These are phyloP conservation scores for Cutaneotrichosporon dermatis DNA, from an alignment of 1,284 basidiomycete genomes.

Conservation along the genomic window DNA sequence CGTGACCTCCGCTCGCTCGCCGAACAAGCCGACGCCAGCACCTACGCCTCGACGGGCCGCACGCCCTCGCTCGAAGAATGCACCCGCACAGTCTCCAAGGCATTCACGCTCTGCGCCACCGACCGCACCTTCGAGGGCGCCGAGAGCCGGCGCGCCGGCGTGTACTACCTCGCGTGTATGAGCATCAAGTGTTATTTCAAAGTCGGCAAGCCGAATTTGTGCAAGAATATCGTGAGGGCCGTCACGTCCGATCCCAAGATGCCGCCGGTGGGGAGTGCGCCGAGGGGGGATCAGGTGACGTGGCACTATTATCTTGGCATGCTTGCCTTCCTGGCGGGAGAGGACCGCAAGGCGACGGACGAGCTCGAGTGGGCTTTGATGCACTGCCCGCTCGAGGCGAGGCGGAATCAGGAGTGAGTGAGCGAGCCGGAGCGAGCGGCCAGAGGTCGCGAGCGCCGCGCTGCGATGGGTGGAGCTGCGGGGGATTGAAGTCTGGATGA, in stretches of 20 bases:
- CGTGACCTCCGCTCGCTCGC: conserved; percentile 75
- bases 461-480: no score
- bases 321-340: conserved; percentile 87
- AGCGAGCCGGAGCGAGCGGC: no score
- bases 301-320: conserved; percentile 91
- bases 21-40: conserved; percentile 48
- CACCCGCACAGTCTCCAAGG: conserved; percentile 84
- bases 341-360: conserved; percentile 77
- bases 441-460: no score
- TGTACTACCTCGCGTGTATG: conserved; percentile 89
- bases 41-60: conserved; percentile 48
- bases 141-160: conserved; percentile 84
- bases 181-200: conserved; percentile 93
- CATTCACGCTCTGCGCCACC: conserved; percentile 82
- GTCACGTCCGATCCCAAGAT: conserved; percentile 79
- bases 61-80: conserved; percentile 82
- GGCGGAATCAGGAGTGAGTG: conserved; percentile 75
- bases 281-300: conserved; percentile 85
- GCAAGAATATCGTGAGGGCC: conserved; percentile 86
- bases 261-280: conserved; percentile 69
- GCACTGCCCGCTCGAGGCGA: conserved; percentile 65
- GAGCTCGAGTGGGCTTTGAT: conserved; percentile 78
- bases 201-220: conserved; percentile 81
- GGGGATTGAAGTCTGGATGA: no score
- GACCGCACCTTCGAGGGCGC: conserved; percentile 69